Percentiles rank a stretch among this genome's conserved stretches.
Evolutionary conservation across 2,329 filamentous ascomycete species (phyloP).

Genomic region (Parastagonospora avenae): DNA sequence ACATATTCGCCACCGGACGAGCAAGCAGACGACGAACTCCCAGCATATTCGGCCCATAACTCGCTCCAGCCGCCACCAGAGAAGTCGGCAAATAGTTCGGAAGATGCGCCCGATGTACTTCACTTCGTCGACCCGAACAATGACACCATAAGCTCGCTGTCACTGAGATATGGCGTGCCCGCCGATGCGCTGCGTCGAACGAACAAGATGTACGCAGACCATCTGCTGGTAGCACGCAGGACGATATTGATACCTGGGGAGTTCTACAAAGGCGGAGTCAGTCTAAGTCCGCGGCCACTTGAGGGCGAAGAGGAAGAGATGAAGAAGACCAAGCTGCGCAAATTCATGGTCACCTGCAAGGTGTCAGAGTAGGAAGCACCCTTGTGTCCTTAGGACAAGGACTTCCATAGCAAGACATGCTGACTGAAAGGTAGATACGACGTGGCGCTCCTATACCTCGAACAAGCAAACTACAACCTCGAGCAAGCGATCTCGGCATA

Average conservation of each 20-base stretch:
- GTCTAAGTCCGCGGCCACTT: constrained; percentile 71
- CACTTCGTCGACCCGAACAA: constrained; percentile 75
- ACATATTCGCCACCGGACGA: constrained; percentile 59
- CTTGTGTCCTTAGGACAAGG: too few relatives aligned
- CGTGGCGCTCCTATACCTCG: constrained; percentile 74
- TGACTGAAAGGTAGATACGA: constrained; percentile 60
- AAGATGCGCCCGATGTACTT: constrained; percentile 65
- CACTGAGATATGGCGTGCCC: constrained; percentile 73
- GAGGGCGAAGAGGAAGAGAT: constrained; percentile 76
- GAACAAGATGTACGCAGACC: constrained; percentile 74
- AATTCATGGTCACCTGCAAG: constrained; percentile 81
- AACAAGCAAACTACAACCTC: constrained; percentile 71
- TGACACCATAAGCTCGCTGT: constrained; percentile 71
- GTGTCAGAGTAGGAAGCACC: constrained; percentile 68
- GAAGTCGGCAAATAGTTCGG: constrained; percentile 34
- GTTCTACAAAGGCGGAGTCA: constrained; percentile 70
- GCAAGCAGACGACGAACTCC: constrained; percentile 46
- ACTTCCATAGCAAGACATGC: constrained; percentile 26
- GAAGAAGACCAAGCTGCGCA: constrained; percentile 71
- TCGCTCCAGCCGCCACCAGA: constrained; percentile 29
- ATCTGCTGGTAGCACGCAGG: constrained; percentile 70
- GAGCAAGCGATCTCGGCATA: constrained; percentile 67
- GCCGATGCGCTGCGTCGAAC: constrained; percentile 64
- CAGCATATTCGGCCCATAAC: constrained; percentile 51
- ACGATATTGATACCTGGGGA: constrained; percentile 74